Evolutionary conservation across 2,329 filamentous ascomycete species (phyloP), one percentile per base, ranked within the genome.

Genomic region (Pestalotiopsis sp.): DNA sequence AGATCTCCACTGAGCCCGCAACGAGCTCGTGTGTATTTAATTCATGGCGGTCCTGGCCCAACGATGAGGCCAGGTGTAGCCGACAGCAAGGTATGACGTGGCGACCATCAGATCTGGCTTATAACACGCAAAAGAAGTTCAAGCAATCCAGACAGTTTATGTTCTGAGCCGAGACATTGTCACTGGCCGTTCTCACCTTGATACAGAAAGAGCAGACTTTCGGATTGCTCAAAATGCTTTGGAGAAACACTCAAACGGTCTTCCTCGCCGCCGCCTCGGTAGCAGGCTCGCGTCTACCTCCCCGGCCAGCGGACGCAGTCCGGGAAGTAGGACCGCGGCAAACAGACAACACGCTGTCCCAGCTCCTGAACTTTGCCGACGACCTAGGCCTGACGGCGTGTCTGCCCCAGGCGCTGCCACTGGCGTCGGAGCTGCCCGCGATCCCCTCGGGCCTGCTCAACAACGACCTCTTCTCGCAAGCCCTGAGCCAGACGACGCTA

Each of bases 401-500:
- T 64, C 27, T 76, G 12, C 75, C 75, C 4, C 67, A 65, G 12
- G 72, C 73, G 0, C 49, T 76, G 12, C 72, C 74, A 11, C 66
- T 76, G 11, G 63, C 75, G 27, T 71, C 73, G 13, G 59, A 68
- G 27, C 72, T 76, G 45, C 74, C 74, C 4, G 41, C 61, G 66
- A 69, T 76, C 31, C 75, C 75, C 13, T 20, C 59, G 25, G 75
- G 58, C 4, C 66, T 76, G 5, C 14, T 76, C 5, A 64, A 57
- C 25, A 69, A 69, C n/a, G 73, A 71, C 58, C 66, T 70, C 14
- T 49, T 75, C 27, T 49, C 56, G 36, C 75, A 76, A 70, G 75
- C 73, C 39, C 71, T 76, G 58, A 68, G 71, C 71, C 75, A 76
- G 70, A 73, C 74, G 49, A 71, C 72, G 52, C 70, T 75, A 45